phyloP scores from a whole-genome alignment of 495 filamentous ascomycete genomes.

The Daldinia loculata region DNA sequence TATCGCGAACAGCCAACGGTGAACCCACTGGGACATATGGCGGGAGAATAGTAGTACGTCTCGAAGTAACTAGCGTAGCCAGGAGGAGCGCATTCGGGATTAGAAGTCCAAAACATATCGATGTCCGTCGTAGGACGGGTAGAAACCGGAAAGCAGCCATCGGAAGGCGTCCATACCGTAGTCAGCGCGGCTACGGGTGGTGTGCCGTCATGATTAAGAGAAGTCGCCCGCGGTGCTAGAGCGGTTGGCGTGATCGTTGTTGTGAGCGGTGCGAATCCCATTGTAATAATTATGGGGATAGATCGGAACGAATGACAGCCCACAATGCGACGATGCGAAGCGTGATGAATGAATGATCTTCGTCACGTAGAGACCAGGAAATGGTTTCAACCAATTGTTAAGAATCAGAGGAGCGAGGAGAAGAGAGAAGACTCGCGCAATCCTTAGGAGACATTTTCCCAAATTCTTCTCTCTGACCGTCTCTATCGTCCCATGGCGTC shows the following conservation, averaged over 20 bases:
- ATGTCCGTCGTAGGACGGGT: conserved; percentile 16
- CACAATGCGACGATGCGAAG: not conserved
- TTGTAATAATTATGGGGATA: not conserved
- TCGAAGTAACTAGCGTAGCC: conserved; percentile 28
- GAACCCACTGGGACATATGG: conserved; percentile 27
- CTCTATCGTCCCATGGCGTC: not conserved
- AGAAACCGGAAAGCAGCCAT: conserved; percentile 23
- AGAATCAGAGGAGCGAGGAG: not conserved
- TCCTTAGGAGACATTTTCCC: not conserved
- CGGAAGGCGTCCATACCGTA: conserved; percentile 24
- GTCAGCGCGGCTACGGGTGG: conserved; percentile 33
- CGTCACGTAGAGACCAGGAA: not conserved
- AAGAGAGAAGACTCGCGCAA: not conserved
- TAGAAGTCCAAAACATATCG: conserved; percentile 24
- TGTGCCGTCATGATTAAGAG: conserved; percentile 26
- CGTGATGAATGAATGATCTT: not conserved
- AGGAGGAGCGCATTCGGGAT: conserved; percentile 18
- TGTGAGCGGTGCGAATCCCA: conserved; percentile 25
- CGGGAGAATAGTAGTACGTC: conserved; percentile 35
- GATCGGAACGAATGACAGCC: conserved; percentile 14
- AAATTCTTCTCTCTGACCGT: not conserved
- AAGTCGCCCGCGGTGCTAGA: conserved; percentile 18
- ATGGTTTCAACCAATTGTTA: not conserved
- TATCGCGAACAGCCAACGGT: conserved; percentile 33
- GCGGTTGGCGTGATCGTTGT: conserved; percentile 9